Conservation (phyloP, 2,329 filamentous ascomycete species). For the Phialophora verrucosa region DNA sequence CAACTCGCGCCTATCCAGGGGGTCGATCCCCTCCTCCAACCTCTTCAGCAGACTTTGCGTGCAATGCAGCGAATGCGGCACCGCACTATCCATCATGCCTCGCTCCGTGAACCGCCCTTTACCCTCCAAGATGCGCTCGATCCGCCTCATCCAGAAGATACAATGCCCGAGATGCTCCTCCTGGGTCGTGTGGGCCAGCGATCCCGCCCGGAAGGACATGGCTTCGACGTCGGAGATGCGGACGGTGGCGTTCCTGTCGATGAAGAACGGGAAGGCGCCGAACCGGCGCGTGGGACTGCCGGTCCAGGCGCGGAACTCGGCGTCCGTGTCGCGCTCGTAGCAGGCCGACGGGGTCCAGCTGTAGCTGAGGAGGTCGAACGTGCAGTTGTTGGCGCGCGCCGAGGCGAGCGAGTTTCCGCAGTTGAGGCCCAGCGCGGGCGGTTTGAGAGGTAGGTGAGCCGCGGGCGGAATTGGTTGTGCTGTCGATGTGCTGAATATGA, state of each 20-base stretch:
- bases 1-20: neutral
- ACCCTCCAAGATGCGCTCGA: conserved; percentile 2
- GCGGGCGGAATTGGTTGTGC: neutral
- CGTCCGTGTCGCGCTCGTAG: conserved; percentile 2
- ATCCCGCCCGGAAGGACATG: conserved; percentile 7
- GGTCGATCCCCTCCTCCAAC: conserved; percentile 3
- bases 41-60: neutral
- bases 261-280: conserved; percentile 7
- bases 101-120: conserved; percentile 6
- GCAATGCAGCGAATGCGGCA: conserved; percentile 10
- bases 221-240: conserved; percentile 3
- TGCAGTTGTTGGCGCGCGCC: neutral
- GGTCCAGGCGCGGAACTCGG: conserved; percentile 7
- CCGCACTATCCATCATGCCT: neutral
- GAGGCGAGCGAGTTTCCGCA: neutral
- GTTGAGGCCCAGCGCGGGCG: neutral
- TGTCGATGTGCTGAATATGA: neutral
- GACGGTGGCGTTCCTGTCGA: neutral
- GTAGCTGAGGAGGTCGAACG: conserved; percentile 12
- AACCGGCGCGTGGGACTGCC: neutral
- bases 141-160: conserved; percentile 10
- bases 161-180: conserved; percentile 7
- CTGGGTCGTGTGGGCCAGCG: neutral
- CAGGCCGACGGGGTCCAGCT: conserved; percentile 2
- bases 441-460: neutral